Evolutionary conservation across 768 basidiomycete genomes (phyloP).

Genomic region (Galerina sulciceps): DNA sequence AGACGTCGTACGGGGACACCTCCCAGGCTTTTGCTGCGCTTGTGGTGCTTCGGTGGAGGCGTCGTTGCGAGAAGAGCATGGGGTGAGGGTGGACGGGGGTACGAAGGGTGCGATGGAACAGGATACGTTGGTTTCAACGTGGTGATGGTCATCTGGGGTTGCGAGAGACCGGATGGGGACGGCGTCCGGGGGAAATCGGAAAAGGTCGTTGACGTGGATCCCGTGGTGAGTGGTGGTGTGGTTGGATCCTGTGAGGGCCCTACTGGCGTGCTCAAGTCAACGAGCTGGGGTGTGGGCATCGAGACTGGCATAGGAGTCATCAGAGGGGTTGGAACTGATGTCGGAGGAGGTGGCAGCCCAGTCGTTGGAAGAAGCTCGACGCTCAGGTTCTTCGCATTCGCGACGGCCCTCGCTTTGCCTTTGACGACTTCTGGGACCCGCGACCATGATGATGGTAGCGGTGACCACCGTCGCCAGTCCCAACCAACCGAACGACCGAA

Average conservation of each 20-base stretch:
- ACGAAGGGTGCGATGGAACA: slow-evolving; percentile 4
- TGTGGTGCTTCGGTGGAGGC: slow-evolving; percentile 20
- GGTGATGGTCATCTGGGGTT: not conserved
- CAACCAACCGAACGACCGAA: slow-evolving; percentile 12
- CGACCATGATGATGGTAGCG: slow-evolving; percentile 13
- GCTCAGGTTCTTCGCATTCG: slow-evolving; percentile 14
- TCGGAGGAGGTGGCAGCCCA: slow-evolving; percentile 22
- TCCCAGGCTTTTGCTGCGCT: slow-evolving; percentile 28
- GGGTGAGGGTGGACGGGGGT: slow-evolving; percentile 23
- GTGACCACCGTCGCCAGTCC: slow-evolving; percentile 16
- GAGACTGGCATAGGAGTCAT: not conserved
- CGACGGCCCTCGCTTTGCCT: slow-evolving; percentile 13
- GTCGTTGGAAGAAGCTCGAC: slow-evolving; percentile 26
- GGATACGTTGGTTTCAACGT: slow-evolving; percentile 3
- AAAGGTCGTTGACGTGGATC: slow-evolving; percentile 1
- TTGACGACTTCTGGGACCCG: slow-evolving; percentile 9
- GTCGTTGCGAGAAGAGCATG: slow-evolving; percentile 26
- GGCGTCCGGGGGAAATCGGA: slow-evolving; percentile 14
- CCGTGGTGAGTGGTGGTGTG: slow-evolving; percentile 14
- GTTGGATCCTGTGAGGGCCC: not conserved
- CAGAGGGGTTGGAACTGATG: slow-evolving; percentile 13
- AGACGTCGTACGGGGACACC: slow-evolving; percentile 30
- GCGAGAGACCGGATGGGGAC: slow-evolving; percentile 10
- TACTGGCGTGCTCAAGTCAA: slow-evolving; percentile 12
- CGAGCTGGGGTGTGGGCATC: slow-evolving; percentile 11